Evolutionary conservation across 1,284 basidiomycete species (phyloP).

Genomic region (Cryptococcus deneoformans): DNA sequence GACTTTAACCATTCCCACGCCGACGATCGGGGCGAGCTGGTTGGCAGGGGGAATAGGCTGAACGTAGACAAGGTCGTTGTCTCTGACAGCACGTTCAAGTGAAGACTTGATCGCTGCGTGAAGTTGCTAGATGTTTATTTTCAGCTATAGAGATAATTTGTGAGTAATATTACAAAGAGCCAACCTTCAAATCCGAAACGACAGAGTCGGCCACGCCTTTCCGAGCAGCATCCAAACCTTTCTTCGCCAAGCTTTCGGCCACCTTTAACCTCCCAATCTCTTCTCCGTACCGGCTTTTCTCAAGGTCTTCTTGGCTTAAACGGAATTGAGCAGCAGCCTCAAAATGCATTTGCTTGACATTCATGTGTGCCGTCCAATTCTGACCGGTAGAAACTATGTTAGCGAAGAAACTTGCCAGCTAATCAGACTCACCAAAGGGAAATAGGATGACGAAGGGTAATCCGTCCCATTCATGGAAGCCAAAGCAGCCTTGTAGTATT

Average conservation of each 20-base stretch:
- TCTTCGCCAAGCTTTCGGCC: constrained; percentile 67
- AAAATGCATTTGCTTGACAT: constrained; percentile 83
- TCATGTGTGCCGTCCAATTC: constrained; percentile 79
- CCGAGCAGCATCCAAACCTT: constrained; percentile 68
- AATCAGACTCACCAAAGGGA: constrained; percentile 38
- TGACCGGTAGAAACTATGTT: constrained; percentile 40
- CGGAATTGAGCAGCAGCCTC: constrained; percentile 85
- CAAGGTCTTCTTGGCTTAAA: constrained; percentile 87
- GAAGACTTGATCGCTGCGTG: constrained; percentile 60
- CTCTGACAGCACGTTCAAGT: constrained; percentile 69
- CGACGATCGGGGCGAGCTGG: constrained; percentile 64
- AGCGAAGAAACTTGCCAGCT: neutral
- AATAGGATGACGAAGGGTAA: constrained; percentile 44
- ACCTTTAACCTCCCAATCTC: constrained; percentile 72
- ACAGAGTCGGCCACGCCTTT: constrained; percentile 64
- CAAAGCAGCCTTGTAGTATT: constrained; percentile 63
- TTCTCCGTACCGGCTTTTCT: constrained; percentile 75
- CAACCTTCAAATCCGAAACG: constrained; percentile 71
- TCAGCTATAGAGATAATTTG: neutral
- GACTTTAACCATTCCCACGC: constrained; percentile 67
- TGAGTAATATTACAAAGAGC: constrained; percentile 1
- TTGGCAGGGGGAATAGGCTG: constrained; percentile 77
- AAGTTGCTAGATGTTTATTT: constrained; percentile 60
- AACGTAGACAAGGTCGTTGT: constrained; percentile 97
- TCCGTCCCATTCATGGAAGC: constrained; percentile 57